phyloP scores from a whole-genome alignment of 2,329 filamentous ascomycete species.

The Colletotrichum orbiculare region DNA sequence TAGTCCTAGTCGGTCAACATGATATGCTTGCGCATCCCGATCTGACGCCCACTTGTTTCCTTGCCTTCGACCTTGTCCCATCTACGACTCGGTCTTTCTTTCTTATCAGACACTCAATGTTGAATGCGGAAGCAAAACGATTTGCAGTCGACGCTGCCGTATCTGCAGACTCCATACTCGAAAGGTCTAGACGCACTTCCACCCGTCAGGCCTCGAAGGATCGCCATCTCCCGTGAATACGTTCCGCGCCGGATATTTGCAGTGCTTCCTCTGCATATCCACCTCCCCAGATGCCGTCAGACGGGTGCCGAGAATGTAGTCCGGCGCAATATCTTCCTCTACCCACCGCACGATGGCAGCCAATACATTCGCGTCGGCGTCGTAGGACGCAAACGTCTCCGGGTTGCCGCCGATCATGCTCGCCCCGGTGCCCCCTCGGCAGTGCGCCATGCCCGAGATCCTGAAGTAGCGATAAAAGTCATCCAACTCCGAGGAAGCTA shows the following conservation, averaged over 20 bases:
- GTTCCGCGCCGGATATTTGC: conserved; percentile 48
- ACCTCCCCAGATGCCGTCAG: conserved; percentile 46
- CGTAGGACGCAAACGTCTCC: conserved; percentile 31
- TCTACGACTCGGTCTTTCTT: accelerated
- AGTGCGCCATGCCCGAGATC: conserved; percentile 64
- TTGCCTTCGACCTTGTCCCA: no score
- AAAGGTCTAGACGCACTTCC: conserved; percentile 41
- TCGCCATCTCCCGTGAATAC: conserved; percentile 44
- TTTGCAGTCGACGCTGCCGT: no score
- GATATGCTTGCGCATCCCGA: no score
- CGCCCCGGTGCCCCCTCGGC: conserved; percentile 58
- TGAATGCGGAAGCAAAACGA: no score
- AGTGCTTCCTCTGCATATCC: conserved; percentile 47
- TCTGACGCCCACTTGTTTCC: accelerated
- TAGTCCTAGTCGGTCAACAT: no score
- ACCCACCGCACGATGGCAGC: conserved; percentile 63
- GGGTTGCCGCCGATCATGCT: conserved; percentile 43
- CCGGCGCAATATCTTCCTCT: conserved; percentile 55
- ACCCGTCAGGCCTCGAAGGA: conserved; percentile 41
- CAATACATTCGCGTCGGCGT: conserved; percentile 56
- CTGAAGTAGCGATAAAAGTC: conserved; percentile 63
- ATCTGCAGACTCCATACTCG: no score
- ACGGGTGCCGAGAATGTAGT: conserved; percentile 45
- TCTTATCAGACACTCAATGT: accelerated
- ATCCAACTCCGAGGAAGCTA: conserved; percentile 35